phyloP scores from a whole-genome alignment of 1,139 yeast species.

The Sugiyamaella neomexicana region DNA sequence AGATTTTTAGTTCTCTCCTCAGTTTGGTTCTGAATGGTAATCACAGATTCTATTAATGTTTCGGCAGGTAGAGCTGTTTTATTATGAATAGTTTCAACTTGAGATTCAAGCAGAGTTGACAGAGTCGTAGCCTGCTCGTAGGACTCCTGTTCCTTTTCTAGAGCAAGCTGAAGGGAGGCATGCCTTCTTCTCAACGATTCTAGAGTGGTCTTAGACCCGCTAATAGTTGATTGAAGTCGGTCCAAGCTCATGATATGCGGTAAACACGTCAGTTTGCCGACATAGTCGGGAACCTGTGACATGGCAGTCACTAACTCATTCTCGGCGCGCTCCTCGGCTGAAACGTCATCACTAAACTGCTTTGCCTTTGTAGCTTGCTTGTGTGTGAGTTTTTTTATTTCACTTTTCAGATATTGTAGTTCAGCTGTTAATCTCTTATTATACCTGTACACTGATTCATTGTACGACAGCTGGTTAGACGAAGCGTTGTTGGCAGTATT shows the following conservation, averaged over 20 bases:
- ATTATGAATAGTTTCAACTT: constrained; percentile 12
- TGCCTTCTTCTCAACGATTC: constrained; percentile 19
- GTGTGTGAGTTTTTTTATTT: constrained; percentile 1
- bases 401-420: constrained; percentile 8
- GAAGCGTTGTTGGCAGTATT: background rate
- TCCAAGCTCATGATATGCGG: constrained; percentile 24
- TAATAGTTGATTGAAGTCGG: constrained; percentile 21
- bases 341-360: background rate
- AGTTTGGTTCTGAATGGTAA: background rate
- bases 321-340: background rate
- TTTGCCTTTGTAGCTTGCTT: background rate
- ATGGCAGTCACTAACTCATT: background rate
- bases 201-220: constrained; percentile 17
- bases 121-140: constrained; percentile 22
- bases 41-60: constrained; percentile 20
- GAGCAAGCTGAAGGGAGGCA: background rate
- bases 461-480: constrained; percentile 5
- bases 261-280: constrained; percentile 16
- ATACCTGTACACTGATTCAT: constrained; percentile 11
- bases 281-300: constrained; percentile 4
- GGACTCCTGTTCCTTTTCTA: constrained; percentile 18
- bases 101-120: constrained; percentile 16
- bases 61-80: constrained; percentile 8
- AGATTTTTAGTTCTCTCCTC: constrained; percentile 14
- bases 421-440: constrained; percentile 11